These are phyloP conservation scores for Lenzites betulinus DNA, from an alignment of 768 basidiomycete genomes.

Conservation along the genomic window DNA sequence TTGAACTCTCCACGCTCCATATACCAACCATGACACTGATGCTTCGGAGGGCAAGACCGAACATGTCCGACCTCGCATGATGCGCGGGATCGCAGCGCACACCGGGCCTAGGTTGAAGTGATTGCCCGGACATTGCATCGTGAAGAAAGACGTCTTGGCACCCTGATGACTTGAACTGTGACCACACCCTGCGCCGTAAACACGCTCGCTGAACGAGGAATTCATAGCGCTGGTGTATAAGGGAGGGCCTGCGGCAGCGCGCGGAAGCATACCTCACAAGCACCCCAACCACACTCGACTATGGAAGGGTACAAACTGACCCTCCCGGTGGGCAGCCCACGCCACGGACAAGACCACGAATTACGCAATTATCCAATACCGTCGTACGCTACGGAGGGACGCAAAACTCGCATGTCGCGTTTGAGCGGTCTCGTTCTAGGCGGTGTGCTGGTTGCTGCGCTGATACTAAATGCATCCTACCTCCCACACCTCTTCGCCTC, in stretches of 20 bases:
- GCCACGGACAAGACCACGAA: neutral
- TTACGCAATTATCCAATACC: neutral
- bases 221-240: conserved; percentile 12
- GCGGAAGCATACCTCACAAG: neutral
- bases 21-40: no score
- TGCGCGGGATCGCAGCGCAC: neutral
- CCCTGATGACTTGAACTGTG: neutral
- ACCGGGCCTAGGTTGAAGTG: neutral
- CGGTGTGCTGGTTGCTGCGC: neutral
- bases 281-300: neutral
- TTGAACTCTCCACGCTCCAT: no score
- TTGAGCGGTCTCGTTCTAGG: neutral
- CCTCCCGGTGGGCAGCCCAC: neutral
- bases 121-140: neutral
- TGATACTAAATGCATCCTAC: neutral
- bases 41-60: no score
- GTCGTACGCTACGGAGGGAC: neutral
- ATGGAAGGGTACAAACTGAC: neutral
- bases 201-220: conserved; percentile 16
- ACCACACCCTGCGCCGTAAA: neutral
- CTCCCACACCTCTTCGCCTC: neutral
- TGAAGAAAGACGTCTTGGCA: neutral
- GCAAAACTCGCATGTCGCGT: neutral
- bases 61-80: no score
- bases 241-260: neutral